Base-by-base conservation (phyloP, 257 asterid genomes). In the Ligustrum vulgare region DNA sequence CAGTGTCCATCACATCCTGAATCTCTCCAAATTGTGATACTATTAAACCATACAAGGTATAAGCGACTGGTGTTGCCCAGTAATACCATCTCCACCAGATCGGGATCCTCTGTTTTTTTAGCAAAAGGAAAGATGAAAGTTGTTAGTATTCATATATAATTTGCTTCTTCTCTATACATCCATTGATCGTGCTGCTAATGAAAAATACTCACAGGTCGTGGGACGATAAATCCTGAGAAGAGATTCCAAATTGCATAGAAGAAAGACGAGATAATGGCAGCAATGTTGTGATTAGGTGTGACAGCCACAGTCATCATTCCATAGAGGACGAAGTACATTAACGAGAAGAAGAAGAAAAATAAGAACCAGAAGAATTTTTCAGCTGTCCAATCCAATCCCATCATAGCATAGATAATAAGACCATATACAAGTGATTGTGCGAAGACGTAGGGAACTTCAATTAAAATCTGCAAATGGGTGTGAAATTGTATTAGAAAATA, bases 11-110 rank as follows among this genome's bases (percentile, higher is more conserved):
- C 8, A 1, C 32, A 8, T 82, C 83, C 72, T 49, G 37, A 43
- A 84, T 25, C 5, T 92, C 93, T 67, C 94, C 96, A 39, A 82
- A 92, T 62, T 92, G 97, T 3, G 97, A 78, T 10, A 80, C 78
- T 16, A 90, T 60, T 72, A 90, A 56, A 1, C 96, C 97, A 25
- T 92, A 90, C 75, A 92, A 77, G 10, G 96, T 88, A 79, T 89
- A 90, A 3, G 96, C 82, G 12, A 86, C 67, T 0, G 96, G 97
- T 11, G 85, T 79, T 56, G 69, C 83, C 94, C 96, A 92, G 69
- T 87, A 92, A 84, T 87, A 88, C 97, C 97, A 92, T 85, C 96
- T 87, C 96, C 96, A 92, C 94, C 94, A 92, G 8, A 90, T 28
- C 2, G 97, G 93, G 9, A 90, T 88, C 63, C 88, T 83, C 97